Percentiles rank a stretch among this genome's conserved stretches.
Evolutionary conservation across 1,139 yeast genomes (phyloP).

Genomic region (Yamadazyma triangularis): DNA sequence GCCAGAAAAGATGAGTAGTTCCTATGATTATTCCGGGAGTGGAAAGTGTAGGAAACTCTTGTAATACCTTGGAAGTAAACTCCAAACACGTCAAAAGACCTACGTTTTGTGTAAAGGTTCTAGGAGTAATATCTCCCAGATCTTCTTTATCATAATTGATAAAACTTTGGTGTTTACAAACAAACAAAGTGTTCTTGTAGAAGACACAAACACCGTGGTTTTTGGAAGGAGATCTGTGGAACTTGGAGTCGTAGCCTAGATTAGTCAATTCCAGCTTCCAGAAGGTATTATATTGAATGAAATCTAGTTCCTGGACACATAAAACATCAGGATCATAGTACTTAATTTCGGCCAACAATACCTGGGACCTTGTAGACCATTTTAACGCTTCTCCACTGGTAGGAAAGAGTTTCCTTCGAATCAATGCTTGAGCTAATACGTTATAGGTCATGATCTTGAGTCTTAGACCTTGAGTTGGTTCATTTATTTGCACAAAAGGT

Average conservation of each 20-base stretch:
- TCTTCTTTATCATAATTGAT: constrained; percentile 61
- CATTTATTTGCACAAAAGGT: constrained; percentile 38
- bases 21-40: constrained; percentile 62
- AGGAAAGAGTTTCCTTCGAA: constrained; percentile 74
- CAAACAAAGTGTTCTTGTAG: constrained; percentile 45
- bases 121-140: constrained; percentile 40
- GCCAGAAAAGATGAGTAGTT: constrained; percentile 91
- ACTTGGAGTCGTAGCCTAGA: constrained; percentile 58
- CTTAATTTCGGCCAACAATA: constrained; percentile 57
- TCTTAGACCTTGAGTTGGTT: constrained; percentile 11
- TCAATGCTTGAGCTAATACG: constrained; percentile 76
- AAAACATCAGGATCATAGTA: constrained; percentile 67
- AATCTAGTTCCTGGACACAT: constrained; percentile 82
- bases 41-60: constrained; percentile 24
- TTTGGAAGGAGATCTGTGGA: constrained; percentile 55
- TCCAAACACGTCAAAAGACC: constrained; percentile 60
- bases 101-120: constrained; percentile 65
- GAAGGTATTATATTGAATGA: constrained; percentile 52
- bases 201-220: constrained; percentile 78
- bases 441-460: constrained; percentile 65
- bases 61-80: constrained; percentile 32
- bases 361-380: constrained; percentile 70
- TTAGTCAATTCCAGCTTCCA: constrained; percentile 58
- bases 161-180: constrained; percentile 43
- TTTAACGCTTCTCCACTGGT: constrained; percentile 78